These are phyloP conservation scores for Triangularia verruculosa DNA, from an alignment of 2,329 filamentous ascomycete species.

Conservation along the genomic window DNA sequence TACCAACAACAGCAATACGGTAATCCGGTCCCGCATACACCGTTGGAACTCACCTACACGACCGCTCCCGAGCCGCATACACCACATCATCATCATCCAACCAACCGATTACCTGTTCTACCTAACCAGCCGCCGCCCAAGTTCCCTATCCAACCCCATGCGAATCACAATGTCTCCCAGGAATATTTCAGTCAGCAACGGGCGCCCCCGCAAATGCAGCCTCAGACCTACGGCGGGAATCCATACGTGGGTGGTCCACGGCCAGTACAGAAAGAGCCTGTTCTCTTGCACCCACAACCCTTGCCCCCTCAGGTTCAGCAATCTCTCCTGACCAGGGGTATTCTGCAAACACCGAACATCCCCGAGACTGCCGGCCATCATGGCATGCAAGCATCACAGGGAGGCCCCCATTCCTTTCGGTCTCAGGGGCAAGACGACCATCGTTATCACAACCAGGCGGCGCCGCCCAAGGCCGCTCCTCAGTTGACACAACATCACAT, in stretches of 20 bases:
- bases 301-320: slow-evolving; percentile 56
- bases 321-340: slow-evolving; percentile 46
- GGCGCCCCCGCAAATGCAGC: slow-evolving; percentile 15
- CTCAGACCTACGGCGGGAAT: slow-evolving; percentile 23
- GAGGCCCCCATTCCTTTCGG: slow-evolving; percentile 32
- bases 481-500: slow-evolving; percentile 35
- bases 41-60: slow-evolving; percentile 51
- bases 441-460: slow-evolving; percentile 15
- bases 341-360: slow-evolving; percentile 36
- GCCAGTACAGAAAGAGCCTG: slow-evolving; percentile 30
- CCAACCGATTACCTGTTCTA: slow-evolving; percentile 45
- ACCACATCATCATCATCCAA: slow-evolving; percentile 55
- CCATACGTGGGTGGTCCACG: slow-evolving; percentile 24
- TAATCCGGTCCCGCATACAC: slow-evolving; percentile 45
- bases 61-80: slow-evolving; percentile 53
- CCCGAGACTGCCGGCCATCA: slow-evolving; percentile 24
- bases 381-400: slow-evolving; percentile 11
- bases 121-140: slow-evolving; percentile 47
- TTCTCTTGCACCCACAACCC: slow-evolving; percentile 46
- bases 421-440: slow-evolving; percentile 22
- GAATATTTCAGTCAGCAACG: slow-evolving; percentile 25
- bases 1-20: slow-evolving; percentile 20
- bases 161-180: slow-evolving; percentile 24
- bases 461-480: slow-evolving; percentile 26
- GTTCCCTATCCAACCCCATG: slow-evolving; percentile 43